Evolutionary conservation across 306 rosid species (phyloP), one percentile per base, ranked within the genome.

Genomic region (Cucurbita pepo): DNA sequence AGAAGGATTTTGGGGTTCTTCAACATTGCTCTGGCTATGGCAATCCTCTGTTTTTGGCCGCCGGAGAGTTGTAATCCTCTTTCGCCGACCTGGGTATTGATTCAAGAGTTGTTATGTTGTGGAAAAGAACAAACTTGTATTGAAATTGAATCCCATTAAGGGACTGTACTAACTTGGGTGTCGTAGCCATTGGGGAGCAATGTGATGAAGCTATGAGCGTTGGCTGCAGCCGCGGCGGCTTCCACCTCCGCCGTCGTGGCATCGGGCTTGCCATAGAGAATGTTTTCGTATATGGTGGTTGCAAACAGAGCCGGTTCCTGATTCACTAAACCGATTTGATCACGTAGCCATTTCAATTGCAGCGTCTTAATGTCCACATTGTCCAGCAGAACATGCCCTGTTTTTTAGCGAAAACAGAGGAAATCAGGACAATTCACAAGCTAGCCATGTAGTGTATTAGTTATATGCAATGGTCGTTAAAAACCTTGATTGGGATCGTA

Each of bases 281-380:
- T 91, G 77, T 95, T 95, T 82, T 95, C 99, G 47, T 88, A 85
- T 74, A 95, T 95, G 76, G 95, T 95, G 4, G 99, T 95, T 19
- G 99, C 99, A 76, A 95, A 95, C 14, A 95, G 88, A 4, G 99
- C 99, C 21, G 99, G 99, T 67, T 95, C 99, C 77, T 95, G 99
- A 83, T 95, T 95, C 87, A 95, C 99, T 73, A 95, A 76, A 40
- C 97, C 99, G 5, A 95, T 91, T 79, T 95, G 99, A 86, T 88
- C 96, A 0, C 99, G 92, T 3, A 95, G 80, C 99, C 99, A 91
- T 83, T 78, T 90, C 56, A 95, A 76, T 76, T 95, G 91, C 48
- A 95, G 82, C 1, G 95, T 89, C 79, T 80, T 89, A 19, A 95
- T 91, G 85, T 95, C 93, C 74, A 91, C 92, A 62, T 83, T 87